Conservation (phyloP, 2,329 filamentous ascomycete species). For the Eutypa lata region DNA sequence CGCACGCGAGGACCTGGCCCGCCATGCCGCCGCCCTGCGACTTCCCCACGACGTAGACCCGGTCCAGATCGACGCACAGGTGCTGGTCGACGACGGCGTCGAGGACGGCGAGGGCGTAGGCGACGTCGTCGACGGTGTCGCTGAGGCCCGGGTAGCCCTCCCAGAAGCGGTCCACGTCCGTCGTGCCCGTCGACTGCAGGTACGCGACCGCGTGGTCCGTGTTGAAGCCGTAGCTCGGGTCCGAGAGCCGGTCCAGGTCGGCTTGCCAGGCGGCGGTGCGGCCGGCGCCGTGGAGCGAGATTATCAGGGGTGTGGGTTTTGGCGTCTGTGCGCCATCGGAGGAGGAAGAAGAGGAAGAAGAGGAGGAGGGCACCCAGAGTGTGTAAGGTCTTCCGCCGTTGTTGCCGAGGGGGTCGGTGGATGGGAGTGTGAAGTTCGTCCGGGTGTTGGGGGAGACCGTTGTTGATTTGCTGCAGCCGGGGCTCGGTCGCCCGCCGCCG, state of each 20-base stretch:
- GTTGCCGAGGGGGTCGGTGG: constrained; percentile 2
- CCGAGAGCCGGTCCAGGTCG: constrained; percentile 15
- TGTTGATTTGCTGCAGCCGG: background rate
- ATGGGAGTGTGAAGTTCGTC: constrained; percentile 1
- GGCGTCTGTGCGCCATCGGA: no score
- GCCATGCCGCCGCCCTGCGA: constrained; percentile 24
- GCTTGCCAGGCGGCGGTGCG: constrained; percentile 15
- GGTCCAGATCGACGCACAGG: constrained; percentile 21
- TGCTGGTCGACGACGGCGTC: constrained; percentile 22
- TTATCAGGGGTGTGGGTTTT: constrained; percentile 11
- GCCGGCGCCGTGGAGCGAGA: constrained; percentile 14
- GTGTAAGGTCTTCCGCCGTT: constrained; percentile 12
- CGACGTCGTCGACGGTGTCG: constrained; percentile 22
- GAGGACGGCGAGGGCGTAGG: constrained; percentile 20
- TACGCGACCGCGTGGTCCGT: constrained; percentile 16
- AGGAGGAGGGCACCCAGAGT: constrained; percentile 13
- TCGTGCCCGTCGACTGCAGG: constrained; percentile 11
- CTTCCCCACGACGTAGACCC: constrained; percentile 26
- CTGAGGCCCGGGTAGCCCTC: constrained; percentile 14
- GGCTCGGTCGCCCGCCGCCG: background rate
- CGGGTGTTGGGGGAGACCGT: background rate
- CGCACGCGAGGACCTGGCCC: constrained; percentile 22
- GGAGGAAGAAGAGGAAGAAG: no score
- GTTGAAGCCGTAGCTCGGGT: constrained; percentile 11
- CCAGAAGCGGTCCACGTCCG: constrained; percentile 9